Percentiles rank a stretch among this genome's conserved stretches.
Conservation (phyloP, 2,329 filamentous ascomycete genomes). For the Hypoxylon sp. region DNA sequence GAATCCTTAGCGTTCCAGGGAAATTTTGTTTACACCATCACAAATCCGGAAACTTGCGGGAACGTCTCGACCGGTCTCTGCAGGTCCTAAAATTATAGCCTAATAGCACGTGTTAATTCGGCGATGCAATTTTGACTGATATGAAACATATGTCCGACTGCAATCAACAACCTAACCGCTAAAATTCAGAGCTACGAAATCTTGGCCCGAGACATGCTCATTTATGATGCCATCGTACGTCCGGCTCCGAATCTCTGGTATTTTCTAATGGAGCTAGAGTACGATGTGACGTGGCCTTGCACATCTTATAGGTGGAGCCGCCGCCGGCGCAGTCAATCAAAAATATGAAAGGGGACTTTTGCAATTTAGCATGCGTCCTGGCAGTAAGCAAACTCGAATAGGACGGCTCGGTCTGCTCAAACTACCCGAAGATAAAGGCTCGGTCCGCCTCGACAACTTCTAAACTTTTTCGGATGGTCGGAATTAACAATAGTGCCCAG, state of each 20-base stretch:
- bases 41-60: slow-evolving; percentile 17
- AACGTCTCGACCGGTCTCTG: slow-evolving; percentile 30
- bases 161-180: background rate
- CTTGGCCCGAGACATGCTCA: slow-evolving; percentile 6
- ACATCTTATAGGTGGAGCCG: slow-evolving; percentile 20
- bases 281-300: slow-evolving; percentile 21
- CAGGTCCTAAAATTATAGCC: slow-evolving; percentile 13
- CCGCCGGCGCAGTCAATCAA: slow-evolving; percentile 12
- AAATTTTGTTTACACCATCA: slow-evolving; percentile 14
- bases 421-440: slow-evolving; percentile 16
- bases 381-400: slow-evolving; percentile 19
- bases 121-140: slow-evolving; percentile 11
- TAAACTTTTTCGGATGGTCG: slow-evolving; percentile 14
- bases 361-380: slow-evolving; percentile 1
- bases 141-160: slow-evolving; percentile 12
- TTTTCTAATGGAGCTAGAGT: background rate
- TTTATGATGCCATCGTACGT: slow-evolving; percentile 5
- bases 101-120: slow-evolving; percentile 23
- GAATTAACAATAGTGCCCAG: slow-evolving; percentile 4
- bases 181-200: slow-evolving; percentile 1
- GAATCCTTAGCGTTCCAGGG: slow-evolving; percentile 26
- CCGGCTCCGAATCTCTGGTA: slow-evolving; percentile 8
- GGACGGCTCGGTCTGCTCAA: slow-evolving; percentile 3
- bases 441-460: slow-evolving; percentile 15
- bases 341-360: slow-evolving; percentile 15